Evolutionary conservation across 73 alveolate species (phyloP).

Genomic region (Tetrahymena elliotti): DNA sequence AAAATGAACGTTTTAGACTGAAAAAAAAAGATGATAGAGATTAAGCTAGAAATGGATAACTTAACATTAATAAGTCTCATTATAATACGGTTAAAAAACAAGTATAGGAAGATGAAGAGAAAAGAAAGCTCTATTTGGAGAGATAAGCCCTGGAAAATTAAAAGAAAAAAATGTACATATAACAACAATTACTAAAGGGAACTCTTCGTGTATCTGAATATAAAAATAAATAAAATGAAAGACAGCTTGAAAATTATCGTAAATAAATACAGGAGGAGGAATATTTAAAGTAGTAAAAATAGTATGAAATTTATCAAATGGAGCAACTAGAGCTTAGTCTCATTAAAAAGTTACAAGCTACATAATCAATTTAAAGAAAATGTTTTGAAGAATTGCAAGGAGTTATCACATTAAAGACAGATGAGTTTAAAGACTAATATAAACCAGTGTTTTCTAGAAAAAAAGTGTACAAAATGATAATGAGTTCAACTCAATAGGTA

Average conservation of each 20-base stretch:
- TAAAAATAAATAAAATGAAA: not conserved
- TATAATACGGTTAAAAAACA: not conserved
- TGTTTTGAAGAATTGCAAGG: not conserved
- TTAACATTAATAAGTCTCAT: not conserved
- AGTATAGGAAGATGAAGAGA: not conserved
- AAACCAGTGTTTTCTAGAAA: not conserved
- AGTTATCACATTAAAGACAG: not conserved
- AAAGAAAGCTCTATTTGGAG: not conserved
- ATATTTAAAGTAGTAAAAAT: not conserved
- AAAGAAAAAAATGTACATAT: not conserved
- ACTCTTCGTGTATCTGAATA: not conserved
- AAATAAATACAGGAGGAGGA: not conserved
- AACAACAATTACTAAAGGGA: not conserved
- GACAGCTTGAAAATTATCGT: not conserved
- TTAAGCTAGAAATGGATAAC: not conserved
- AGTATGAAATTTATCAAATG: not conserved
- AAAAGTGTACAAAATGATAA: not conserved
- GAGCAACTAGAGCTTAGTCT: not conserved
- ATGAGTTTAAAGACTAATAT: not conserved
- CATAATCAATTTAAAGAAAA: not conserved
- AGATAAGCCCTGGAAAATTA: not conserved
- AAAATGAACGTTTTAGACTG: not conserved
- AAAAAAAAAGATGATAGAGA: not conserved
- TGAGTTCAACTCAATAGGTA: not conserved
- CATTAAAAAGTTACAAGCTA: not conserved